Evolutionary conservation across 352 stramenopile species (phyloP), one percentile per base, ranked within the genome.

Genomic region (Phytophthora pseudosyringae): DNA sequence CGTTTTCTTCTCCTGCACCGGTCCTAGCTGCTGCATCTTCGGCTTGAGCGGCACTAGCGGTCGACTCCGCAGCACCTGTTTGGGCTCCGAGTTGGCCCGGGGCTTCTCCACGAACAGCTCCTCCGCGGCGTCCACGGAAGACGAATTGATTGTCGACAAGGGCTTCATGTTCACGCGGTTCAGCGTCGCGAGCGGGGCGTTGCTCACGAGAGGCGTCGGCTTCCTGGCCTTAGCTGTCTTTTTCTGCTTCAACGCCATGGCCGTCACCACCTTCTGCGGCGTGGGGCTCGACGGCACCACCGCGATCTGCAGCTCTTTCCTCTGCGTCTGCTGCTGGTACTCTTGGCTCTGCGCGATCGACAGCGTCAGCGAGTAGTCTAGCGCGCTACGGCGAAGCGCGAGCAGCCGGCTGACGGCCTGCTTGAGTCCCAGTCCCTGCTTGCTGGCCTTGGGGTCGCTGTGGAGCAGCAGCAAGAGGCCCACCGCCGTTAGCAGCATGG

Each of bases 301-400:
- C 5, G 72, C 49, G 16, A 67, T 65, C 21, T 76, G 43, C 46
- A 67, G 43, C 36, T 80, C 47, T 6, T 78, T 68, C 18, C 53
- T 38, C 12, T 55, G 28, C 10, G 59, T 15, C 18, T 16, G 41
- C 44, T 49, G 44, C 15, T 53, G 29, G 26, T 50, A 54, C 15
- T 66, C 53, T 18, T 71, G 32, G 51, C 74, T 83, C 35, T 82
- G 77, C 7, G 72, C 76, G 28, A 86, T 84, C 8, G 80, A 89
- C 11, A 89, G 64, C 25, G 80, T 89, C 43, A 86, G 70, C 38
- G 71, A 81, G 53, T 85, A 89, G 63, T 84, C 79, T 16, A 86
- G 46, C 18, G 64, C 75, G 35, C 72, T 82, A 36, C 78, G 80
- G 18, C 75, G 75, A 16, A 89, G 67, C 5, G 72, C 53, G 15